Evolutionary conservation across 371 early-diverging fungal species (phyloP).

Genomic region (Mucor irregularis): DNA sequence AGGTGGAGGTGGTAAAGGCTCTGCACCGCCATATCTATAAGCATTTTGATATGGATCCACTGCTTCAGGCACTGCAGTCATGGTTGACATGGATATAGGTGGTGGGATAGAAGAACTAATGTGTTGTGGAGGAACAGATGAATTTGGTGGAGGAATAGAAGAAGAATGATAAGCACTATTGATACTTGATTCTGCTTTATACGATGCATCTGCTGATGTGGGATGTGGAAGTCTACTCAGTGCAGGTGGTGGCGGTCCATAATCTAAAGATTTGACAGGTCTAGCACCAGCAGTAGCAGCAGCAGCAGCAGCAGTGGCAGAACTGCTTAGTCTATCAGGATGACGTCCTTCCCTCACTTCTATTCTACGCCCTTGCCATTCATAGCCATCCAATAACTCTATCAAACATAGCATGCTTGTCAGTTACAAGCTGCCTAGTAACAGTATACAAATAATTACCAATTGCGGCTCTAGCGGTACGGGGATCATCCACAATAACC

Average conservation of each 20-base stretch:
- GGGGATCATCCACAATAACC: conserved; percentile 67
- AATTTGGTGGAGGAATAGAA: conserved; percentile 8
- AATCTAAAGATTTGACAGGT: neutral
- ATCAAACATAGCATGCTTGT: too few relatives aligned
- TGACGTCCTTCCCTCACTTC: conserved; percentile 76
- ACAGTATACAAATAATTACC: too few relatives aligned
- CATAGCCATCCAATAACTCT: conserved; percentile 75
- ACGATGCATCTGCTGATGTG: neutral
- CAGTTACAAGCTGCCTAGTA: too few relatives aligned
- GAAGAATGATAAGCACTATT: neutral
- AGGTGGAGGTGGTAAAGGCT: conserved; percentile 5
- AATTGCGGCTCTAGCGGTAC: conserved; percentile 72
- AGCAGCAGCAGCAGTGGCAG: neutral
- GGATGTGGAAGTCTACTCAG: neutral
- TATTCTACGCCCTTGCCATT: conserved; percentile 73
- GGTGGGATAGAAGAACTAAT: too few relatives aligned
- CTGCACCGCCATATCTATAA: conserved; percentile 15
- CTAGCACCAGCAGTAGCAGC: neutral
- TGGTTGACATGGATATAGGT: neutral
- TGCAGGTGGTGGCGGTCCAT: conserved; percentile 11
- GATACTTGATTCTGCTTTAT: neutral
- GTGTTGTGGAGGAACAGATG: neutral
- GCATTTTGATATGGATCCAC: conserved; percentile 3
- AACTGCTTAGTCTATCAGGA: conserved; percentile 1
- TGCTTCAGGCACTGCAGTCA: neutral